phyloP scores from a whole-genome alignment of 2,329 filamentous ascomycete species.

The Echinosphaeria canescens region DNA sequence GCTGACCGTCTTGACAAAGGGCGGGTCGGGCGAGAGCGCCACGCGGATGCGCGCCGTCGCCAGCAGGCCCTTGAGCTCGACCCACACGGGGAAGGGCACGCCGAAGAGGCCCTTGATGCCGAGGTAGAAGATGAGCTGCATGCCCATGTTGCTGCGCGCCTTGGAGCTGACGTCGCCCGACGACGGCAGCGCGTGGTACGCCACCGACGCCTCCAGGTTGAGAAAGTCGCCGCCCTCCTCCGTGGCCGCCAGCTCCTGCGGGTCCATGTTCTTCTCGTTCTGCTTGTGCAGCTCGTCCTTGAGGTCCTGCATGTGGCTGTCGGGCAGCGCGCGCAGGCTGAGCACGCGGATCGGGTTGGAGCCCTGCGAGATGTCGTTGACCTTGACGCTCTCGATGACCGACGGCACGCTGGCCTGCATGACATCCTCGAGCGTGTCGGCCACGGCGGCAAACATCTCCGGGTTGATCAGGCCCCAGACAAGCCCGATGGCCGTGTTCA shows the following conservation, averaged over 20 bases:
- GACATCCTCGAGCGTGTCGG: conserved; percentile 86
- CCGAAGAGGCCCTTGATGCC: conserved; percentile 79
- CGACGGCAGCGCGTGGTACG: conserved; percentile 71
- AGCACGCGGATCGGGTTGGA: conserved; percentile 77
- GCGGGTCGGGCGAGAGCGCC: conserved; percentile 73
- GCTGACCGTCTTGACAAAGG: conserved; percentile 78
- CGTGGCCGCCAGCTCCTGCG: conserved; percentile 68
- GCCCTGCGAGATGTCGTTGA: conserved; percentile 88
- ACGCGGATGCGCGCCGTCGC: conserved; percentile 68
- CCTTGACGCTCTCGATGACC: conserved; percentile 82
- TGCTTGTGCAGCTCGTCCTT: conserved; percentile 63
- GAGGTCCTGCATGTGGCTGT: conserved; percentile 59
- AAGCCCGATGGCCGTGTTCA: conserved; percentile 72
- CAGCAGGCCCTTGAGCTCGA: conserved; percentile 79
- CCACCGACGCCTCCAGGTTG: conserved; percentile 77
- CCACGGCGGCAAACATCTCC: conserved; percentile 79
- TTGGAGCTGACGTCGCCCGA: conserved; percentile 52
- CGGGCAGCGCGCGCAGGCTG: conserved; percentile 68
- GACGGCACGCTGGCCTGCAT: conserved; percentile 92
- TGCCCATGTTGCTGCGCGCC: conserved; percentile 90
- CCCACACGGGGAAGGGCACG: conserved; percentile 69
- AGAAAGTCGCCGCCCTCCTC: conserved; percentile 87
- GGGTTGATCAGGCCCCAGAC: conserved; percentile 88
- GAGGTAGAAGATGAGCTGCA: conserved; percentile 87
- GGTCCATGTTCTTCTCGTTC: conserved; percentile 63